Evolutionary conservation across 2,329 filamentous ascomycete species (phyloP), one percentile per base, ranked within the genome.

Genomic region (Didymosphaeria variabile): DNA sequence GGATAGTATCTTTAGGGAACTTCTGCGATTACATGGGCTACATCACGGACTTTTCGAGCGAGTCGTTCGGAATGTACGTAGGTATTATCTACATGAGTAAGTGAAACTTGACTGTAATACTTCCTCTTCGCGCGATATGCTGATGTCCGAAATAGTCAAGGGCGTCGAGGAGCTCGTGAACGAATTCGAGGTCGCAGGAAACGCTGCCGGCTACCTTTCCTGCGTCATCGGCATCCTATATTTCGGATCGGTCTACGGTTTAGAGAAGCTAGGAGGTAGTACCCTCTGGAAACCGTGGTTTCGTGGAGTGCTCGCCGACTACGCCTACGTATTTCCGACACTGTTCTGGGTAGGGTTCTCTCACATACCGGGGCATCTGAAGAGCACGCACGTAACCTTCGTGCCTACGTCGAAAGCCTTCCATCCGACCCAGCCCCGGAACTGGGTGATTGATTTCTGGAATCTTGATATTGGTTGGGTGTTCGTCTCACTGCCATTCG

Each of bases 11-110:
- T 0, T 73, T 85, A 26, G 81, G 80, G 56, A 87, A 87, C 60
- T 73, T 79, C 42, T 86, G 84, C 68, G 83, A 87, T 67, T 86
- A 86, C 67, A 86, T 87, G 84, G 81, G 84, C 6, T 86, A 86
- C 64, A 83, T 87, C 32, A 87, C 85, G 2, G 84, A 86, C 59
- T 87, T 87, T 61, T 85, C 83, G 0, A 83, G 81, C 56, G 81
- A 86, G 60, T 78, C 80, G 0, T 87, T 87, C 59, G 84, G 83
- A 50, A 79, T 84, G 67, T 86, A 87, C 67, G 84, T 86, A 7
- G 84, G 83, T 12, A 85, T 86, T 55, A 85, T 86, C 50, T 86
- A 87, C 59, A 81, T 85, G 67, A 78, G 79, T 82, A 74, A 31
- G 79, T 72, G 36, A 17, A 17, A 6, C 36, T 17, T 17, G 17